phyloP scores from a whole-genome alignment of 768 basidiomycete species.

The Pholiota conissans region DNA sequence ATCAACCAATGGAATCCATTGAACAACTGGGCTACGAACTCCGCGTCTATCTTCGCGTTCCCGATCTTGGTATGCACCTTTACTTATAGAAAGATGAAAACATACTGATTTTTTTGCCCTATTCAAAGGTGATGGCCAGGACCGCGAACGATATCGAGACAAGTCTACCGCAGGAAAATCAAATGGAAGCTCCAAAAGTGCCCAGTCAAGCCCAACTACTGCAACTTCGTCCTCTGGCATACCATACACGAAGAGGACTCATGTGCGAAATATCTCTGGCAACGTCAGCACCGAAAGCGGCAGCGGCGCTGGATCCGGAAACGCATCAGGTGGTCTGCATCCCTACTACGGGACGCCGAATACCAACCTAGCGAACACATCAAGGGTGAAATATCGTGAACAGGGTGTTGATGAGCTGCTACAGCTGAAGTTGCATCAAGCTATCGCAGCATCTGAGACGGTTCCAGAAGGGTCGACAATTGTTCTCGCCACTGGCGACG shows the following conservation, averaged over 20 bases:
- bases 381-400: slow-evolving; percentile 71
- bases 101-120: not conserved
- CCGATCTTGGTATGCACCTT: slow-evolving; percentile 47
- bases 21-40: slow-evolving; percentile 76
- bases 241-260: slow-evolving; percentile 12
- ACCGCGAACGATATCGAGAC: slow-evolving; percentile 41
- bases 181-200: slow-evolving; percentile 15
- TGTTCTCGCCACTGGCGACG: slow-evolving; percentile 93
- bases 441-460: slow-evolving; percentile 67
- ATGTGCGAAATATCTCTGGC: slow-evolving; percentile 25
- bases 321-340: slow-evolving; percentile 17
- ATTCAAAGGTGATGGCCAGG: slow-evolving; percentile 49
- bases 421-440: slow-evolving; percentile 90
- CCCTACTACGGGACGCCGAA: slow-evolving; percentile 16
- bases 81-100: not conserved
- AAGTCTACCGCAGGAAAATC: slow-evolving; percentile 14
- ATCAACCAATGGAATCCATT: slow-evolving; percentile 78
- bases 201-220: slow-evolving; percentile 16
- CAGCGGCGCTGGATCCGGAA: slow-evolving; percentile 16
- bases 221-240: slow-evolving; percentile 6
- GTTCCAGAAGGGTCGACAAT: slow-evolving; percentile 74
- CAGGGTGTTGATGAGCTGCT: slow-evolving; percentile 96
- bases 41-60: slow-evolving; percentile 67
- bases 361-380: slow-evolving; percentile 20
- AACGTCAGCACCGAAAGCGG: slow-evolving; percentile 27